phyloP scores from a whole-genome alignment of 2,329 filamentous ascomycete genomes.

The Onygena corvina region DNA sequence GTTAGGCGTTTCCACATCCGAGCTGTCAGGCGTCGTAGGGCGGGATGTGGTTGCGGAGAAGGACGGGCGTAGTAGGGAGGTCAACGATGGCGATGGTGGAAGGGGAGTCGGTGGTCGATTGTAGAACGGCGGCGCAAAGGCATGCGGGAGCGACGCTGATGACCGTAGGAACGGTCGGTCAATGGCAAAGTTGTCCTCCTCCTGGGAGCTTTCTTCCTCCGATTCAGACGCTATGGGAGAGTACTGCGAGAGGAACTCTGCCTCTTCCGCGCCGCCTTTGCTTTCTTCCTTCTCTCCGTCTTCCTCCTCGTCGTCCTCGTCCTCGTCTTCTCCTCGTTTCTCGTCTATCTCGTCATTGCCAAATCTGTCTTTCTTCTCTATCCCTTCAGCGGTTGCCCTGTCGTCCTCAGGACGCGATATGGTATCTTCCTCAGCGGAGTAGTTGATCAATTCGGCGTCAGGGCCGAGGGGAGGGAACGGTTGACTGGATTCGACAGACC shows the following conservation, averaged over 20 bases:
- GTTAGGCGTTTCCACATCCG: slow-evolving; percentile 62
- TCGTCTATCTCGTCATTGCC: neutral
- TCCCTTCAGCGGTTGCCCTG: slow-evolving; percentile 19
- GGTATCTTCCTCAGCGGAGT: neutral
- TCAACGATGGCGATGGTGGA: slow-evolving; percentile 83
- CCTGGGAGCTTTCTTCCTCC: slow-evolving; percentile 17
- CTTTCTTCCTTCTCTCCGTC: slow-evolving; percentile 23
- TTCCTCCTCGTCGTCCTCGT: slow-evolving; percentile 19
- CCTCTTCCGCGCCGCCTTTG: slow-evolving; percentile 23
- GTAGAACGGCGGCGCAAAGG: slow-evolving; percentile 79
- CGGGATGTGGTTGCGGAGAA: slow-evolving; percentile 59
- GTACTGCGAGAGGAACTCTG: slow-evolving; percentile 37
- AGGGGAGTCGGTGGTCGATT: slow-evolving; percentile 90
- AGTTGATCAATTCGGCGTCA: slow-evolving; percentile 7
- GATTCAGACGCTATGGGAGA: slow-evolving; percentile 7
- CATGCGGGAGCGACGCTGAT: slow-evolving; percentile 32
- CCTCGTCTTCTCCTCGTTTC: slow-evolving; percentile 6
- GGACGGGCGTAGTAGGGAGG: slow-evolving; percentile 67
- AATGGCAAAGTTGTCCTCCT: slow-evolving; percentile 23
- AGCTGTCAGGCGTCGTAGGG: slow-evolving; percentile 86
- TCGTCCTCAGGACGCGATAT: slow-evolving; percentile 5
- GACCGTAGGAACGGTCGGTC: slow-evolving; percentile 32
- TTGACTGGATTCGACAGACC: slow-evolving; percentile 8
- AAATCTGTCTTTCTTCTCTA: slow-evolving; percentile 22
- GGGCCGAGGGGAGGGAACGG: slow-evolving; percentile 13